These are phyloP conservation scores for Primulina huaijiensis DNA, from an alignment of 257 asterid genomes.

Conservation along the genomic window DNA sequence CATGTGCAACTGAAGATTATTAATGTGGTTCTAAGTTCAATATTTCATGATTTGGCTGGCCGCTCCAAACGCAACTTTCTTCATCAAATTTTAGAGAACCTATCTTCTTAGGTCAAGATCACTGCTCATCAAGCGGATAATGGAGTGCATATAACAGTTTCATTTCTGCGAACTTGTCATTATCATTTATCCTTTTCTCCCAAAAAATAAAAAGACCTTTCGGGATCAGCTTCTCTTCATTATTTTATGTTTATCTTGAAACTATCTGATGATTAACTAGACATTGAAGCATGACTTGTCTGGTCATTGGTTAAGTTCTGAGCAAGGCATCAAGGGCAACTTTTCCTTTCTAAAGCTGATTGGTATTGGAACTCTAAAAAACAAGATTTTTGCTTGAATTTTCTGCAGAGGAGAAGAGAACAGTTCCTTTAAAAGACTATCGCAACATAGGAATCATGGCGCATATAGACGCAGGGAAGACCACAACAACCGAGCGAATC, in stretches of 20 bases:
- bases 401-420: constrained; percentile 66
- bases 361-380: constrained; percentile 1
- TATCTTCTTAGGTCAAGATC: not conserved
- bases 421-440: constrained; percentile 71
- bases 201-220: not conserved
- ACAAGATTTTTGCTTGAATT: constrained; percentile 9
- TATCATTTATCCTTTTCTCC: not conserved
- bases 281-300: not conserved
- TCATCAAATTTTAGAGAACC: constrained; percentile 1
- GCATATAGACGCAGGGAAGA: constrained; percentile 97
- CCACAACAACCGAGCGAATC: constrained; percentile 85
- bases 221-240: not conserved
- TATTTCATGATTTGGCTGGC: not conserved
- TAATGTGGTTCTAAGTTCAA: constrained; percentile 9
- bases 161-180: not conserved
- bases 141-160: not conserved
- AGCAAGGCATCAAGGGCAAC: not conserved
- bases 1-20: not conserved
- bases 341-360: not conserved
- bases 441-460: constrained; percentile 99
- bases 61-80: not conserved
- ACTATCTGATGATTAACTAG: constrained; percentile 3
- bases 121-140: not conserved
- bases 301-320: not conserved
- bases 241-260: not conserved